These are phyloP conservation scores for Anisodus tanguticus DNA, from an alignment of 257 asterid genomes.

Conservation along the genomic window DNA sequence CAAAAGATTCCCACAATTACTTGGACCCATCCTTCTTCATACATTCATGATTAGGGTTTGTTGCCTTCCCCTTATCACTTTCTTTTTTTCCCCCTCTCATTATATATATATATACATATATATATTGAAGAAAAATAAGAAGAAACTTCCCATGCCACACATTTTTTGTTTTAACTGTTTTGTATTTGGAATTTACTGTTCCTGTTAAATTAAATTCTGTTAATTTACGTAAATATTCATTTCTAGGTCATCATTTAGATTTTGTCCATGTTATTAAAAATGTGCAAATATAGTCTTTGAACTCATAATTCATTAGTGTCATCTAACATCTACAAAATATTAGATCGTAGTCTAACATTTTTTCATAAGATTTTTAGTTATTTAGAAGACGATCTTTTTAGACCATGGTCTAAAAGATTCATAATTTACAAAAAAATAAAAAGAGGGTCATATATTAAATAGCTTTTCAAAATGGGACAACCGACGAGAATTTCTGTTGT, in stretches of 20 bases:
- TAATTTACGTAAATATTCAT: neutral
- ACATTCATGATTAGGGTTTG: conserved; percentile 67
- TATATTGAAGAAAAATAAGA: neutral
- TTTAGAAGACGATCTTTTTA: neutral
- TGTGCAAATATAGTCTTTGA: neutral
- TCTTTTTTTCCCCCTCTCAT: no score
- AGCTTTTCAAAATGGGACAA: neutral
- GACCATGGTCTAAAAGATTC: neutral
- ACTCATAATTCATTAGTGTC: no score
- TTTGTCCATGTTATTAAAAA: neutral
- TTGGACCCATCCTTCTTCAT: conserved; percentile 64
- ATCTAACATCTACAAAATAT: no score
- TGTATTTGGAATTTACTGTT: no score
- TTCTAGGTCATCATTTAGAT: neutral
- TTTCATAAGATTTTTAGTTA: no score
- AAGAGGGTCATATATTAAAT: neutral
- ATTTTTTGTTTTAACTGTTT: neutral
- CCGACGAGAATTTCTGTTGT: neutral
- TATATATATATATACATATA: no score
- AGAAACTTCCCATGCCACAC: neutral
- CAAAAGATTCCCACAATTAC: conserved; percentile 54
- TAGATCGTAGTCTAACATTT: neutral
- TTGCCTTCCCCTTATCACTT: conserved; percentile 33
- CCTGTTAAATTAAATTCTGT: no score
- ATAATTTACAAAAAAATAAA: neutral